Evolutionary conservation across 2,329 filamentous ascomycete genomes (phyloP).

Genomic region (Fusarium gaditjirri): DNA sequence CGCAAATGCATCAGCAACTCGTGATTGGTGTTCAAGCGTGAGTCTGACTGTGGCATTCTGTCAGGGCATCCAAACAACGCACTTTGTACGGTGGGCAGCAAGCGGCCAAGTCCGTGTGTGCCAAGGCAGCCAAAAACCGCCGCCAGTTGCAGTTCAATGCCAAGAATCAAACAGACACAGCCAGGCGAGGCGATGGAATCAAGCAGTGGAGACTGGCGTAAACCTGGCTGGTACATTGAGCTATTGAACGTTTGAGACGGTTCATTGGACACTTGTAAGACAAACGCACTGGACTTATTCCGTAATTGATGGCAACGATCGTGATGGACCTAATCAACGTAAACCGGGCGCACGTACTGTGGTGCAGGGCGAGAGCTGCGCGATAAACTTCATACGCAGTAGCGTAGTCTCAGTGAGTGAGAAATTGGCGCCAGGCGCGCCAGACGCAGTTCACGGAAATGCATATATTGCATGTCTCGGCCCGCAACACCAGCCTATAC

Average conservation of each 20-base stretch:
- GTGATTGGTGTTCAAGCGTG: background rate
- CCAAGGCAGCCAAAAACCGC: slow-evolving; percentile 13
- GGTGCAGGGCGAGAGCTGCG: background rate
- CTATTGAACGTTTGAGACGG: slow-evolving; percentile 35
- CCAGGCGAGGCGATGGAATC: slow-evolving; percentile 29
- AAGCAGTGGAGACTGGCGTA: slow-evolving; percentile 32
- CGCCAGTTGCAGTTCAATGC: background rate
- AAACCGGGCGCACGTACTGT: slow-evolving; percentile 2
- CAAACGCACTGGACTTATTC: slow-evolving; percentile 12
- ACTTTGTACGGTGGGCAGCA: slow-evolving; percentile 8
- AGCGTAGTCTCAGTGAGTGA: background rate
- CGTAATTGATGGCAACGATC: slow-evolving; percentile 5
- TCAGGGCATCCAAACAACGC: background rate
- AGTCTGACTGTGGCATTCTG: background rate
- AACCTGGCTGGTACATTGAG: slow-evolving; percentile 8
- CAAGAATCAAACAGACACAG: slow-evolving; percentile 22
- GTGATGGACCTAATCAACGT: background rate
- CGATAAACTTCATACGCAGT: background rate
- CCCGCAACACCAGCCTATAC: slow-evolving; percentile 1
- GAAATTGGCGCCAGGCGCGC: slow-evolving; percentile 29
- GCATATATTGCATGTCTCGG: slow-evolving; percentile 9
- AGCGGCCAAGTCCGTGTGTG: slow-evolving; percentile 30
- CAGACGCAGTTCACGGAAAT: slow-evolving; percentile 18
- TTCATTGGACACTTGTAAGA: slow-evolving; percentile 31
- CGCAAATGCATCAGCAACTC: background rate